Conservation (phyloP, 768 basidiomycete genomes). For the Pleurotus giganteus region DNA sequence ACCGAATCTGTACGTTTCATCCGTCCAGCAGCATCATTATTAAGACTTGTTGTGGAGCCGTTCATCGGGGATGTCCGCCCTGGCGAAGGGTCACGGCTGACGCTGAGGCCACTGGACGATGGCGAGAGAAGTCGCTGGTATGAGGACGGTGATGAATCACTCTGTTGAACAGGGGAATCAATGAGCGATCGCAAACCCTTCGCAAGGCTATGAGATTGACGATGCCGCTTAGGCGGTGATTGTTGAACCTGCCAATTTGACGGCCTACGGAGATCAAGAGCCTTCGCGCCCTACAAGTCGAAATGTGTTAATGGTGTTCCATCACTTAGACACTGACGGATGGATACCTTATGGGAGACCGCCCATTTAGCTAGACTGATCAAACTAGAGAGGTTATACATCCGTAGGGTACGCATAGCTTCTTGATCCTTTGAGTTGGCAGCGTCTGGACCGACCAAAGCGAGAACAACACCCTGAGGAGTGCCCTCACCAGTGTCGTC, state of each 20-base stretch:
- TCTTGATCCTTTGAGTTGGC: slow-evolving; percentile 54
- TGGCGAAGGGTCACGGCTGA: background rate
- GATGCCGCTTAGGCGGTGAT: slow-evolving; percentile 46
- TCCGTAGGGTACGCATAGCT: slow-evolving; percentile 56
- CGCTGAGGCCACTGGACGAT: slow-evolving; percentile 11
- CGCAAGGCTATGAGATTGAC: slow-evolving; percentile 55
- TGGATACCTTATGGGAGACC: slow-evolving; percentile 58
- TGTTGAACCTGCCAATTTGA: slow-evolving; percentile 51
- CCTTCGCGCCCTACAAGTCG: slow-evolving; percentile 47
- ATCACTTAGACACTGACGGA: background rate
- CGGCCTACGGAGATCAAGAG: slow-evolving; percentile 57
- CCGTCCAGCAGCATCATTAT: background rate
- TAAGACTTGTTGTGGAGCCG: background rate
- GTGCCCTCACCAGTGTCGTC: slow-evolving; percentile 49
- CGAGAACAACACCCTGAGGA: slow-evolving; percentile 75
- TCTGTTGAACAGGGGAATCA: slow-evolving; percentile 24
- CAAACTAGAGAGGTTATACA: slow-evolving; percentile 82
- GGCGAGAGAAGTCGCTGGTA: slow-evolving; percentile 34
- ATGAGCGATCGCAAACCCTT: slow-evolving; percentile 58
- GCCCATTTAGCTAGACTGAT: slow-evolving; percentile 76
- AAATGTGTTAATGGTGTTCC: background rate
- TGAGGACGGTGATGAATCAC: slow-evolving; percentile 21
- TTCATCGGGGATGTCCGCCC: background rate
- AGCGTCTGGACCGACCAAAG: slow-evolving; percentile 64
- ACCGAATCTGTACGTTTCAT: slow-evolving; percentile 21